These are phyloP conservation scores for Hyparrhenia diplandra DNA, from an alignment of 176 grass and related monocot species.

Conservation along the genomic window DNA sequence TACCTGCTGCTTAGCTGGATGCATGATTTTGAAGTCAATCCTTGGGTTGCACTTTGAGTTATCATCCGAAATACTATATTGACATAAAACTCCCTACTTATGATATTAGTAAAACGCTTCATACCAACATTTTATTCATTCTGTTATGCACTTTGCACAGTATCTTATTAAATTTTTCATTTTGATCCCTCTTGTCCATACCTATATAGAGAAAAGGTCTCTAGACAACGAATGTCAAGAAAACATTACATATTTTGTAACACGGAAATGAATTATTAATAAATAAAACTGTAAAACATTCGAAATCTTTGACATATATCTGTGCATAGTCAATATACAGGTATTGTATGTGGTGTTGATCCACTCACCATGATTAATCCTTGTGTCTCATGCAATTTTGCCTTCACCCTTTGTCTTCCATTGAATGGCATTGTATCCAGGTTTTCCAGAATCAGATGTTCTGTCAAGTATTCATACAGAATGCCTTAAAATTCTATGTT, in stretches of 20 bases:
- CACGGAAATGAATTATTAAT: background rate
- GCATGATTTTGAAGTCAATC: slow-evolving; percentile 11
- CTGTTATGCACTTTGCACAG: background rate
- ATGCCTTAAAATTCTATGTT: background rate
- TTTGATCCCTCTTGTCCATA: background rate
- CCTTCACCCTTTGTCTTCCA: background rate
- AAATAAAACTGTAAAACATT: background rate
- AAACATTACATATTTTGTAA: background rate
- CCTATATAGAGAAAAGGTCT: background rate
- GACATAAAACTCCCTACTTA: background rate
- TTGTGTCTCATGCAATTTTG: background rate
- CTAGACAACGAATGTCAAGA: slow-evolving; percentile 2
- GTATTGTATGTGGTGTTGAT: background rate
- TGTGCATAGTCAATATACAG: background rate
- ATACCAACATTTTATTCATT: background rate
- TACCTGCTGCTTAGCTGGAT: slow-evolving; percentile 12
- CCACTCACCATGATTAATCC: background rate
- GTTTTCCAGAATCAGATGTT: background rate
- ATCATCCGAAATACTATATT: background rate
- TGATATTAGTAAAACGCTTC: background rate
- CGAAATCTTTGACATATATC: background rate
- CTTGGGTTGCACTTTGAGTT: background rate
- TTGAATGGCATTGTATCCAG: background rate
- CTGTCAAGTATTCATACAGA: background rate
- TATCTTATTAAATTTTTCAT: background rate